A percentile compares a stretch with the other conserved stretches of the same genome.
phyloP scores from a whole-genome alignment of 2,329 filamentous ascomycete genomes.

The Pestalotiopsis fici region DNA sequence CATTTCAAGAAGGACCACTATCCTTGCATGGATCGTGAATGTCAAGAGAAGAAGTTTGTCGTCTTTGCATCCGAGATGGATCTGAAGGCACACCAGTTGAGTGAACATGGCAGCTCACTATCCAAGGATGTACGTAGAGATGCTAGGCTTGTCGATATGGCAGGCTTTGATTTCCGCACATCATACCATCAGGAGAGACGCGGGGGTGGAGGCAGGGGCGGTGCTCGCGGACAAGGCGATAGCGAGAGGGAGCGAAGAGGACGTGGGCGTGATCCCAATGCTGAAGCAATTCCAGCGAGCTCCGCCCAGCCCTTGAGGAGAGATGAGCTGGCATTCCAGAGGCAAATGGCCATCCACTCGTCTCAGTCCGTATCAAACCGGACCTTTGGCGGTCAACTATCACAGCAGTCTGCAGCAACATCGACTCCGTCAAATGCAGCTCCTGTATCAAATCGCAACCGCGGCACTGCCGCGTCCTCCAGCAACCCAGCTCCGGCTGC shows the following conservation, averaged over 20 bases:
- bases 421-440: constrained; percentile 30
- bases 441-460: constrained; percentile 41
- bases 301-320: constrained; percentile 79
- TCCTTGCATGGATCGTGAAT: constrained; percentile 81
- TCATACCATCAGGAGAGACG: constrained; percentile 67
- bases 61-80: constrained; percentile 96
- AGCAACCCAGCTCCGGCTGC: constrained; percentile 25
- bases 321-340: constrained; percentile 88
- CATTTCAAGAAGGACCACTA: constrained; percentile 91
- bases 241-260: constrained; percentile 26
- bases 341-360: constrained; percentile 88
- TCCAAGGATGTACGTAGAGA: constrained; percentile 85
- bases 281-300: constrained; percentile 74
- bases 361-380: constrained; percentile 78
- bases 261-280: constrained; percentile 79
- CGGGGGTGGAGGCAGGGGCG: constrained; percentile 44
- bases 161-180: constrained; percentile 77
- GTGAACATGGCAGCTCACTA: constrained; percentile 75
- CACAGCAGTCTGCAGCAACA: constrained; percentile 36
- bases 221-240: constrained; percentile 40
- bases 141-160: constrained; percentile 82
- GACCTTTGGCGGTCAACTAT: constrained; percentile 84
- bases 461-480: constrained; percentile 23
- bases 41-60: constrained; percentile 95
- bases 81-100: constrained; percentile 88